Evolutionary conservation across 2,329 filamentous ascomycete species (phyloP), one percentile per base, ranked within the genome.

Genomic region (Alternaria sp.): DNA sequence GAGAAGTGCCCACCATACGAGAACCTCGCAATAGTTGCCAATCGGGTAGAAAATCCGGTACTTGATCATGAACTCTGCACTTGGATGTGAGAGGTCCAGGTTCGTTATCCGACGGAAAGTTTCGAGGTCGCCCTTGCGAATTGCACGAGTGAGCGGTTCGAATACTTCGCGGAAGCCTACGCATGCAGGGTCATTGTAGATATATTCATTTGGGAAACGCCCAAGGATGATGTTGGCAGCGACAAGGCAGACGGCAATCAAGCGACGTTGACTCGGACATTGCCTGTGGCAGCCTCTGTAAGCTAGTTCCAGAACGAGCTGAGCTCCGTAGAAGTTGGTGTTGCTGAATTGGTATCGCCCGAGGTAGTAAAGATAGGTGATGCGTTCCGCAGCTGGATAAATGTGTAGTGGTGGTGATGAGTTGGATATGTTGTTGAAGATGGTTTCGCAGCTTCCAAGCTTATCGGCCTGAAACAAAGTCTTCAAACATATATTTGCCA

Each of bases 331-430:
- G 78, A 93, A 97, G 74, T 96, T 90, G 67, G 89, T 91, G 76
- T 92, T 94, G 64, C 91, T 88, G 76, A 96, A 93, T 73, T 94
- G 88, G 79, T 94, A 97, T 59, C 93, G 90, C 18, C 94, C 94
- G 6, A 98, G 89, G 75, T 97, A 97, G 81, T 97, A 97, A 14
- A 98, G 88, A 70, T 94, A 98, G 4, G 93, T 96, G 51, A 97
- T 93, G 49, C 93, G 88, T 75, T 98, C 92, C 6, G 91, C 87
- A 22, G 92, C 92, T 3, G 94, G 93, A 73, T 96, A 98, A 52
- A 92, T 86, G 1, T 87, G 85, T 12, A 98, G 81, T 0, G 93
- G 92, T 1, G 93, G 93, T 0, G 92, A 94, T 66, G 92, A 91
- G 57, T 91, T 89, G 51, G 89, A 89, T 65, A 97, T 94, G 74